A percentile compares a stretch with the other conserved stretches of the same genome.
Conservation (phyloP, 1,284 basidiomycete genomes). For the Malassezia vespertilionis region DNA sequence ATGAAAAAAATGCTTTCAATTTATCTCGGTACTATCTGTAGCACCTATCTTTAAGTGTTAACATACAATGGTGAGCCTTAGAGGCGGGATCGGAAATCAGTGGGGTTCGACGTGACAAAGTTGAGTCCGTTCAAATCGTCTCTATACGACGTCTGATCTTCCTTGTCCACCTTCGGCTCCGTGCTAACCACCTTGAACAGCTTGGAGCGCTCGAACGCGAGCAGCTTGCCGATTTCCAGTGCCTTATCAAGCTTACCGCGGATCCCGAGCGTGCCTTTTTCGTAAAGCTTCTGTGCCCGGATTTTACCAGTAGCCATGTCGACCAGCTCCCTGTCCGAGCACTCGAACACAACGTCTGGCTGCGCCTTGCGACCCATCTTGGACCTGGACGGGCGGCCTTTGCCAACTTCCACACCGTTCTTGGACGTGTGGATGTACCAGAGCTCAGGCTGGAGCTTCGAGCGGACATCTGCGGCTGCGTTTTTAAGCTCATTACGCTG, state of each 20-base stretch:
- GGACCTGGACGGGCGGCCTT: constrained; percentile 33
- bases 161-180: neutral
- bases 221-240: constrained; percentile 23
- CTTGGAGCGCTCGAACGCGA: constrained; percentile 38
- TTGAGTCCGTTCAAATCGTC: neutral
- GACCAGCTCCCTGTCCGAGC: constrained; percentile 36
- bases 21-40: too few species aligned
- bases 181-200: constrained; percentile 21
- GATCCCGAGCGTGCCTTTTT: constrained; percentile 32
- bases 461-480: too few species aligned
- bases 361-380: constrained; percentile 33
- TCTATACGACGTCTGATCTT: neutral
- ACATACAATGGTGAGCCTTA: too few species aligned
- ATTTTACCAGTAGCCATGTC: constrained; percentile 38
- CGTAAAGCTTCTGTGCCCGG: constrained; percentile 29
- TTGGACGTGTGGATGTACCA: constrained; percentile 7
- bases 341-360: constrained; percentile 40
- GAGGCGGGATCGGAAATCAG: neutral
- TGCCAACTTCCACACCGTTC: constrained; percentile 20
- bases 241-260: constrained; percentile 36
- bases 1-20: too few species aligned
- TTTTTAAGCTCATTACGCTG: too few species aligned
- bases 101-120: neutral
- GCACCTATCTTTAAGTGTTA: too few species aligned
- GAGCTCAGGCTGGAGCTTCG: constrained; percentile 11